These are phyloP conservation scores for Xylaria sp. DNA, from an alignment of 2,329 filamentous ascomycete genomes.

Conservation along the genomic window DNA sequence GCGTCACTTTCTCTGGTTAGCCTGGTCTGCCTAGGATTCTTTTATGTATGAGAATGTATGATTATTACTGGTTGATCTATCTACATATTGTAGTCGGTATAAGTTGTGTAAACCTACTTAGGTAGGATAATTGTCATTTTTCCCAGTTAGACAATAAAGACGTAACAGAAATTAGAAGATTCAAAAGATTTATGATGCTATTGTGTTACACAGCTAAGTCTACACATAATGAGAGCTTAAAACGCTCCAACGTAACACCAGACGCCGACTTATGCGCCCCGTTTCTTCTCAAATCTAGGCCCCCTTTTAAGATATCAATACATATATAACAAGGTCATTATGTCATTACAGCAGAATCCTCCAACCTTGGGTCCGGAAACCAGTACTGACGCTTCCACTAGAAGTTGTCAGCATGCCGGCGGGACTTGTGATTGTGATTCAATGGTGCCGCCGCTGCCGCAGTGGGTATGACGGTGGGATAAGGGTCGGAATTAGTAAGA, in stretches of 20 bases:
- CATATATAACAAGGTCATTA: constrained; percentile 23
- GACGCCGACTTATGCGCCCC: constrained; percentile 6
- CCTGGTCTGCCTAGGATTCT: background rate
- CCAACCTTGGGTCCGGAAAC: background rate
- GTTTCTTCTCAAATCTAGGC: constrained; percentile 17
- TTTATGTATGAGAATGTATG: no score
- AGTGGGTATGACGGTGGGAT: constrained; percentile 24
- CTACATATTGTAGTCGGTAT: no score
- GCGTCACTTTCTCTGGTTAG: constrained; percentile 23
- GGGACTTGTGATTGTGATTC: constrained; percentile 31
- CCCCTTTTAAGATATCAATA: background rate
- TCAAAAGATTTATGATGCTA: background rate
- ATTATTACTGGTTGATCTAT: background rate
- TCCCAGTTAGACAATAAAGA: no score
- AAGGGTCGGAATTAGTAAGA: constrained; percentile 39
- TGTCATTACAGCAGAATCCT: constrained; percentile 18
- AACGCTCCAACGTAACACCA: constrained; percentile 11
- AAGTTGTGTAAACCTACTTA: background rate
- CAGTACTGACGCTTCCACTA: constrained; percentile 26
- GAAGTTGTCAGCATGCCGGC: constrained; percentile 41
- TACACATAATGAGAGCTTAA: constrained; percentile 8
- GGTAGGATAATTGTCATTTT: background rate
- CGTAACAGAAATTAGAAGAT: background rate
- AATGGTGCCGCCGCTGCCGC: constrained; percentile 24
- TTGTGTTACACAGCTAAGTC: background rate